These are phyloP conservation scores for Xylariales sp. DNA, from an alignment of 2,329 filamentous ascomycete genomes.

Conservation along the genomic window DNA sequence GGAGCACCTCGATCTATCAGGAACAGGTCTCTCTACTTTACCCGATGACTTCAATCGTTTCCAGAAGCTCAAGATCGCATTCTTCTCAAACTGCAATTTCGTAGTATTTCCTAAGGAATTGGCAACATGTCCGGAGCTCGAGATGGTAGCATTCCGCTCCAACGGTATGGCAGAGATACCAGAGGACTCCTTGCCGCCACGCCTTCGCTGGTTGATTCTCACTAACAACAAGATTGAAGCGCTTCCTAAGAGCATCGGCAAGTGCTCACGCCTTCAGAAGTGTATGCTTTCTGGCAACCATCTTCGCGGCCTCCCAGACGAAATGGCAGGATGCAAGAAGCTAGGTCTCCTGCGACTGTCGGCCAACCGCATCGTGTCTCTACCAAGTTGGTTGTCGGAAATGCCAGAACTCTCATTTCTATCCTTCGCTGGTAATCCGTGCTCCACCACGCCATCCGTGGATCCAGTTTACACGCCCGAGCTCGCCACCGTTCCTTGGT, in stretches of 20 bases:
- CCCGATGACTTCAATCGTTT: slow-evolving; percentile 35
- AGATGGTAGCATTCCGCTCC: slow-evolving; percentile 44
- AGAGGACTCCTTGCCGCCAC: slow-evolving; percentile 35
- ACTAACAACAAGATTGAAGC: slow-evolving; percentile 37
- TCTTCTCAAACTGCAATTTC: slow-evolving; percentile 43
- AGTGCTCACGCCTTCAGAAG: slow-evolving; percentile 38
- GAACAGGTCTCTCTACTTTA: slow-evolving; percentile 35
- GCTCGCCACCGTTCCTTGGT: slow-evolving; percentile 36
- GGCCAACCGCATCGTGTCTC: slow-evolving; percentile 32
- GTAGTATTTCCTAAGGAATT: slow-evolving; percentile 35
- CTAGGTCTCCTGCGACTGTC: slow-evolving; percentile 40
- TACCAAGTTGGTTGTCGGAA: slow-evolving; percentile 39
- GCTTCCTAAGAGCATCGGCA: slow-evolving; percentile 37
- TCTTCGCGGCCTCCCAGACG: slow-evolving; percentile 32
- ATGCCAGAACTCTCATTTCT: slow-evolving; percentile 42
- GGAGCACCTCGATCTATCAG: slow-evolving; percentile 44
- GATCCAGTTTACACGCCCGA: slow-evolving; percentile 22
- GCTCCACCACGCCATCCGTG: slow-evolving; percentile 22
- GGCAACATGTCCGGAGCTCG: slow-evolving; percentile 37
- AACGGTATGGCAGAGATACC: slow-evolving; percentile 40
- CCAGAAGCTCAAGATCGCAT: slow-evolving; percentile 39
- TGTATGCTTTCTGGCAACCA: slow-evolving; percentile 45
- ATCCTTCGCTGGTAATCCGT: slow-evolving; percentile 44
- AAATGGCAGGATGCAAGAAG: slow-evolving; percentile 39
- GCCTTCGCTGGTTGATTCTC: slow-evolving; percentile 42